Evolutionary conservation across 257 asterid genomes (phyloP), one percentile per base, ranked within the genome.

Genomic region (Gynochthodes officinalis): DNA sequence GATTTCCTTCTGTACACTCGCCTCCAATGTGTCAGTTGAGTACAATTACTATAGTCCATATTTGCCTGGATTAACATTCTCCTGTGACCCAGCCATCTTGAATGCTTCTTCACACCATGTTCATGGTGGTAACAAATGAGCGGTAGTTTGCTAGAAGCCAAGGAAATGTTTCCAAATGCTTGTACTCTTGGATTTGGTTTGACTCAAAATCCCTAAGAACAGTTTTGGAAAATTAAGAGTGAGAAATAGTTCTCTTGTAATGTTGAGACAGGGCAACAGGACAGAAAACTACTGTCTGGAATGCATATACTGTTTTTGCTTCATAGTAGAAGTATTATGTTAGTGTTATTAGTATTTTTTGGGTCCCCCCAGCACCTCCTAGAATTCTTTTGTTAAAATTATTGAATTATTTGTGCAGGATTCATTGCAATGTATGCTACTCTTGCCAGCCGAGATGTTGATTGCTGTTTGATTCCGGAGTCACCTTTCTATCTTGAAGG

Each of bases 351-450:
- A 0, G 39, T 5, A 49, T 37, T 19, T n/a, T 27, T 35, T 54
- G 19, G n/a, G n/a, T n/a, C 23, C 64, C 54, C 4, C 7, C 9
- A 19, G n/a, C 25, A 69, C 52, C 33, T 19, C 0, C 43, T 27
- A 5, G 23, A 44, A n/a, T n/a, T 44, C 15, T 23, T 52, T 23
- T 52, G 57, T 66, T 33, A n/a, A 69, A 67, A 25, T 25, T 66
- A 16, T 44, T 32, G 68, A 65, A 70, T 61, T 53, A 59, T 60
- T 50, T 71, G 43, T 84, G 85, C 85, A 90, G 97, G 98, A 67
- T 92, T 92, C 76, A 92, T 92, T 53, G 97, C 98, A 78, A 90
- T 90, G 96, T 80, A 90, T 84, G 97, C 98, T 77, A 92, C 98
- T 78, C 89, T 92, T 72, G 98, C 97, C 28, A 90, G 96, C 80